Evolutionary conservation across 306 rosid species (phyloP).

Genomic region (Bauhinia variegata): DNA sequence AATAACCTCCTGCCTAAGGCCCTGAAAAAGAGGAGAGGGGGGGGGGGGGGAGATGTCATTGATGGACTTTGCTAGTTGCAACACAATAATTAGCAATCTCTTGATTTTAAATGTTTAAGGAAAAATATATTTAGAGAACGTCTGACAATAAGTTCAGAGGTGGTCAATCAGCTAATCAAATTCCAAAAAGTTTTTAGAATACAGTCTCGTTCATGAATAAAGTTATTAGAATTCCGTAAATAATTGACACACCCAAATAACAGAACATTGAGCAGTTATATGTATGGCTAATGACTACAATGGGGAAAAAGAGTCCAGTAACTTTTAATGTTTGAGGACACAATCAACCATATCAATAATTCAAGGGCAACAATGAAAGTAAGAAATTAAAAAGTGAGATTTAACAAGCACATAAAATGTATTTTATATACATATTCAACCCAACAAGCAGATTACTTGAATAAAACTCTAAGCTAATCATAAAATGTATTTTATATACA

Average conservation of each 20-base stretch:
- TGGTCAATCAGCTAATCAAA: slow-evolving; percentile 9
- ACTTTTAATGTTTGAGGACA: not conserved
- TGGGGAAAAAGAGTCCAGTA: not conserved
- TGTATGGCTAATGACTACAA: not conserved
- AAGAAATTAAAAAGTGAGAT: not conserved
- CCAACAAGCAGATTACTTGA: slow-evolving; percentile 23
- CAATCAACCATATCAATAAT: slow-evolving; percentile 1
- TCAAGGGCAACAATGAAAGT: not conserved
- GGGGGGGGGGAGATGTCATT: slow-evolving; percentile 20
- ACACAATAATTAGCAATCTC: slow-evolving; percentile 14
- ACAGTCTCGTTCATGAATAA: not conserved
- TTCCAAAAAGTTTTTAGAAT: too few relatives aligned
- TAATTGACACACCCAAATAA: slow-evolving; percentile 2
- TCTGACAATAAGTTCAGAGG: slow-evolving; percentile 12
- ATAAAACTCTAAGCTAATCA: slow-evolving; percentile 24
- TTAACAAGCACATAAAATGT: not conserved
- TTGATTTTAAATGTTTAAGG: slow-evolving; percentile 6
- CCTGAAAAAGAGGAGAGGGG: slow-evolving; percentile 74
- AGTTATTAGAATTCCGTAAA: too few relatives aligned
- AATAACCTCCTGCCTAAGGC: slow-evolving; percentile 89
- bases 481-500: not conserved
- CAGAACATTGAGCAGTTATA: slow-evolving; percentile 1
- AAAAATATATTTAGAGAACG: slow-evolving; percentile 19
- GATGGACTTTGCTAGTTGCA: slow-evolving; percentile 1
- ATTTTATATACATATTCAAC: too few relatives aligned